Base-by-base conservation (phyloP, 2,329 filamentous ascomycete genomes). In the Lachnellula subtilissima region DNA sequence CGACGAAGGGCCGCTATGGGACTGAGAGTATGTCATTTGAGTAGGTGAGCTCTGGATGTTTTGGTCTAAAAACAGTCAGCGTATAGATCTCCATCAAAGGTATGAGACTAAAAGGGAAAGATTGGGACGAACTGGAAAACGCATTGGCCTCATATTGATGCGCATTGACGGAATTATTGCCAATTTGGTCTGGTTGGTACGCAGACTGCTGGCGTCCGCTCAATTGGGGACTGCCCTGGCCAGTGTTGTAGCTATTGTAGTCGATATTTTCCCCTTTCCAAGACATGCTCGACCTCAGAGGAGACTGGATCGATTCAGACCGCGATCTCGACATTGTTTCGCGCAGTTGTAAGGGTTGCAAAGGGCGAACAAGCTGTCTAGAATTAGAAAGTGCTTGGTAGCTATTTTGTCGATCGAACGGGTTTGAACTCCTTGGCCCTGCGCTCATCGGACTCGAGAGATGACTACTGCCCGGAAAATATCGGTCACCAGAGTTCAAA, bases 261-360 rank as follows among this genome's bases (percentile, higher is more conserved):
- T 84, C 81, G 55, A 85, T 76, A 1, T 78, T 73, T 58, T 82
- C 80, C 14, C 80, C 79, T 67, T 84, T 85, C 83, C 83, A 86
- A 12, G 81, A 80, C 79, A 85, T 82, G 65, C 78, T 82, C 9
- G 82, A 76, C 37, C 82, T 75, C 47, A 85, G 70, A 2, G 82
- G 81, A 14, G 82, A 85, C 57, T 84, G 80, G 14, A 84, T 68
- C 11, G 75, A 81, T 49, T 85, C 82, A 2, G 81, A 79, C 59
- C 82, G 76, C 11, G 81, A 78, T 55, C 82, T 75, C 5, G 76
- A 75, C 71, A 84, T 76, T 2, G 81, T 77, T 52, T 85, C 82
- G 42, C 81, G 74, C 28, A 84, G 74, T 51, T 84, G 79, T 11
- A 83, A 74, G n/a, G 81, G 79, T 63, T 84, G 82, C 5, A 84